Conservation (phyloP, 306 rosid genomes). For the Cicer chorassanicum region DNA sequence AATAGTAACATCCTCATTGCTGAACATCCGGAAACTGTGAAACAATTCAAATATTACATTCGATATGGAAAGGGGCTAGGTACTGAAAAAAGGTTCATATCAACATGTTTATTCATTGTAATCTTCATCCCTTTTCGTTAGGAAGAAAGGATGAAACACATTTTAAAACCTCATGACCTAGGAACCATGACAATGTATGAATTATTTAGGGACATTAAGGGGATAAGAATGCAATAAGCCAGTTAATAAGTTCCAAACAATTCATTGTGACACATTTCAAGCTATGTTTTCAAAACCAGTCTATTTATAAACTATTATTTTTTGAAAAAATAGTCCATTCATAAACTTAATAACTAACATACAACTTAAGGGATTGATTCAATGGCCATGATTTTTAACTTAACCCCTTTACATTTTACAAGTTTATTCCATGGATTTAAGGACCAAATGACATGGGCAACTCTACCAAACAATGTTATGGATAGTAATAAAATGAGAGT, state of each 20-base stretch:
- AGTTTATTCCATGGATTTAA: conserved; percentile 23
- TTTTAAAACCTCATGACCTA: neutral
- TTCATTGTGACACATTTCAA: conserved; percentile 32
- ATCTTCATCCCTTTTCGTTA: conserved; percentile 8
- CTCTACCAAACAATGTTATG: neutral
- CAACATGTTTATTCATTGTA: neutral
- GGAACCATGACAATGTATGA: neutral
- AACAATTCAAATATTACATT: neutral
- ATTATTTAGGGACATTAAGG: neutral
- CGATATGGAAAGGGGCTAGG: neutral
- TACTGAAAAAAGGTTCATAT: neutral
- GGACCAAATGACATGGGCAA: neutral
- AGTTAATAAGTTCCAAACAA: conserved; percentile 22
- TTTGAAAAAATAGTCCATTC: no score
- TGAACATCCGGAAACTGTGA: conserved; percentile 95
- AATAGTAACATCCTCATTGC: conserved; percentile 97
- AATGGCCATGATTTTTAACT: conserved; percentile 8
- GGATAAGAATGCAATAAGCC: conserved; percentile 20
- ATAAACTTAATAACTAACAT: neutral
- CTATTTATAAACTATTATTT: neutral
- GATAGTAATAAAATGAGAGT: conserved; percentile 12
- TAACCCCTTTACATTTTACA: neutral
- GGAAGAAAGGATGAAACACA: conserved; percentile 12
- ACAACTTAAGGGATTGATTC: neutral
- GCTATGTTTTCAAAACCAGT: conserved; percentile 9